phyloP scores from a whole-genome alignment of 1,284 basidiomycete genomes.

The Malassezia psittaci region DNA sequence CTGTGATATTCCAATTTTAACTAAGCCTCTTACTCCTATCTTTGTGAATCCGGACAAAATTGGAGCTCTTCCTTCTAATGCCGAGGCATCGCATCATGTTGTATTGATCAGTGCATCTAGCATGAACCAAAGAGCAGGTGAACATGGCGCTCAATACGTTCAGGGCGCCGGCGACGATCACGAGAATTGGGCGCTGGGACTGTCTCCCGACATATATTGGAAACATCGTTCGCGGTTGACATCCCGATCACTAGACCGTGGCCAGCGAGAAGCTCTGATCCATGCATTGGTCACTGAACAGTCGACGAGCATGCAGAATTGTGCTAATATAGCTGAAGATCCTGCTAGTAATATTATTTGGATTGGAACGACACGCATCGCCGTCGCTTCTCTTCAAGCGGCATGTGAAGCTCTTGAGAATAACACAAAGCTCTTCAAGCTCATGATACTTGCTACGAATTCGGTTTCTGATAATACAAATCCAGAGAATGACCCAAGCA shows the following conservation, averaged over 20 bases:
- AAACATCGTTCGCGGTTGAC: conserved; percentile 54
- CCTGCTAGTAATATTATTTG: neutral
- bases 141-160: conserved; percentile 54
- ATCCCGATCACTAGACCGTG: conserved; percentile 45
- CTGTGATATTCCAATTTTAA: conserved; percentile 46
- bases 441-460: too few relatives aligned
- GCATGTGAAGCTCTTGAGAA: too few relatives aligned
- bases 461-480: too few relatives aligned
- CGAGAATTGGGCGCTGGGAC: conserved; percentile 69
- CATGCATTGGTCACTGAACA: conserved; percentile 49
- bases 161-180: conserved; percentile 85
- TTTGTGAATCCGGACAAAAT: conserved; percentile 52
- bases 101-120: conserved; percentile 47
- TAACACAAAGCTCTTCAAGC: too few relatives aligned
- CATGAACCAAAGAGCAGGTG: neutral
- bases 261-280: conserved; percentile 54
- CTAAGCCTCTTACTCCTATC: conserved; percentile 57
- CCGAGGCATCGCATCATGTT: conserved; percentile 4
- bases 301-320: too few relatives aligned
- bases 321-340: too few relatives aligned
- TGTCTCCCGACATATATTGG: conserved; percentile 69
- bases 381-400: neutral
- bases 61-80: neutral
- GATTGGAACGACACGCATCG: neutral
- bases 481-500: too few relatives aligned